These are phyloP conservation scores for Elsinoe perseae DNA, from an alignment of 2,329 filamentous ascomycete species.

Conservation along the genomic window DNA sequence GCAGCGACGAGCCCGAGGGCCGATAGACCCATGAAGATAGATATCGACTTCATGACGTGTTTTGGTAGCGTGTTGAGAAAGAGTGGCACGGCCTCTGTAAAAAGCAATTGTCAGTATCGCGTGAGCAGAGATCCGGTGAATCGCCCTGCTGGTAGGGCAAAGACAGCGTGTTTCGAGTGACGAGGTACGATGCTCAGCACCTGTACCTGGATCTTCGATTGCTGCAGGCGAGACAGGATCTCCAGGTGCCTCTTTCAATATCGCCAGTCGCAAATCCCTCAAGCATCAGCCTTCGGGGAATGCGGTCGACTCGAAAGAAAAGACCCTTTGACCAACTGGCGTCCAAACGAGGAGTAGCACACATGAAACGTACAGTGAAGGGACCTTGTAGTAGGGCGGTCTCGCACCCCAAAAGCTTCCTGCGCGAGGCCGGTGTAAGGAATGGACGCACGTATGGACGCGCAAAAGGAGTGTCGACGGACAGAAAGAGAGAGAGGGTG, in stretches of 20 bases:
- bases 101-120: background rate
- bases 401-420: background rate
- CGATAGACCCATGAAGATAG: slow-evolving; percentile 17
- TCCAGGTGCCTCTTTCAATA: background rate
- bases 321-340: background rate
- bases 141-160: background rate
- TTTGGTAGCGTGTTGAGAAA: slow-evolving; percentile 1
- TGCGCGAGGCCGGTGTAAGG: slow-evolving; percentile 3
- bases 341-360: slow-evolving; percentile 10
- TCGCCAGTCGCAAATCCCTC: background rate
- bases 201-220: slow-evolving; percentile 10
- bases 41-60: slow-evolving; percentile 13
- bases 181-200: background rate
- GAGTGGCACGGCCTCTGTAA: slow-evolving; percentile 10
- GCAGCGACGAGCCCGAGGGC: slow-evolving; percentile 31
- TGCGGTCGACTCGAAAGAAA: slow-evolving; percentile 6
- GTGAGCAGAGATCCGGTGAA: background rate
- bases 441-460: slow-evolving; percentile 11
- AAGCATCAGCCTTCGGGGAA: background rate
- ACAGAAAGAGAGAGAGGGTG: background rate
- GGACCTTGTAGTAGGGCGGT: slow-evolving; percentile 1
- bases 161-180: slow-evolving; percentile 1
- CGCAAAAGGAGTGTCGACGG: slow-evolving; percentile 3
- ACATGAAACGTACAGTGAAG: slow-evolving; percentile 10
- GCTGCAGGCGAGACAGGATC: background rate